phyloP scores from a whole-genome alignment of 2,329 filamentous ascomycete genomes.

The Dothiorella sarmentorum region DNA sequence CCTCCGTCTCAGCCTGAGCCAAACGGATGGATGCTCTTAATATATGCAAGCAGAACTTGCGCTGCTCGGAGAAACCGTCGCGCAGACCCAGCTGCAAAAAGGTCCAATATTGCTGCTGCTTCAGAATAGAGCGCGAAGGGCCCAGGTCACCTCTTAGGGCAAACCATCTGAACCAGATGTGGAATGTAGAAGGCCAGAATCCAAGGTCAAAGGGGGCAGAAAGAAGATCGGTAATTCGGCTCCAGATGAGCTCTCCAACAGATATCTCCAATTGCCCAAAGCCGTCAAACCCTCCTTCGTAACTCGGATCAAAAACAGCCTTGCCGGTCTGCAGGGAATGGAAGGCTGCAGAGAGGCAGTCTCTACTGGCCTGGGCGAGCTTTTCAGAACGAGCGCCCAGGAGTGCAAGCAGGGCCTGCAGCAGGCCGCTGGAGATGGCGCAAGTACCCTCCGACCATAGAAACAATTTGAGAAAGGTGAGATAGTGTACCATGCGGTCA shows the following conservation, averaged over 20 bases:
- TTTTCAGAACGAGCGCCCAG: conserved; percentile 2
- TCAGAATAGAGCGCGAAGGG: conserved; percentile 25
- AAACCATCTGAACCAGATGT: conserved; percentile 38
- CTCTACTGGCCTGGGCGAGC: conserved; percentile 1
- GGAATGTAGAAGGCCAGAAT: conserved; percentile 22
- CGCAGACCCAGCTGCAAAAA: conserved; percentile 38
- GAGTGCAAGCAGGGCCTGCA: conserved; percentile 11
- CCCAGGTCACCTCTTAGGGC: conserved; percentile 23
- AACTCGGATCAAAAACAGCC: not conserved
- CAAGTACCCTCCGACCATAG: conserved; percentile 26
- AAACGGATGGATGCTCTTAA: conserved; percentile 38
- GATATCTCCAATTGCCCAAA: not conserved
- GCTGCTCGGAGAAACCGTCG: conserved; percentile 44
- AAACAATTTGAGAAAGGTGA: conserved; percentile 31
- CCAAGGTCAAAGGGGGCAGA: not conserved
- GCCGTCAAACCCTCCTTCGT: not conserved
- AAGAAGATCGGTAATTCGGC: not conserved
- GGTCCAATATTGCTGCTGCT: conserved; percentile 39
- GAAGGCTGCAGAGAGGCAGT: conserved; percentile 10
- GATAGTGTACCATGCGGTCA: conserved; percentile 18
- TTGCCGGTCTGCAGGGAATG: not conserved
- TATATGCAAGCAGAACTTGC: conserved; percentile 46
- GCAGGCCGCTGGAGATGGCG: not conserved
- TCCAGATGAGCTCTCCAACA: conserved; percentile 7
- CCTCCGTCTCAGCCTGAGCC: conserved; percentile 16